A percentile compares a stretch with the other conserved stretches of the same genome.
Evolutionary conservation across 495 filamentous ascomycete genomes (phyloP).

Genomic region (Lindgomyces ingoldianus): DNA sequence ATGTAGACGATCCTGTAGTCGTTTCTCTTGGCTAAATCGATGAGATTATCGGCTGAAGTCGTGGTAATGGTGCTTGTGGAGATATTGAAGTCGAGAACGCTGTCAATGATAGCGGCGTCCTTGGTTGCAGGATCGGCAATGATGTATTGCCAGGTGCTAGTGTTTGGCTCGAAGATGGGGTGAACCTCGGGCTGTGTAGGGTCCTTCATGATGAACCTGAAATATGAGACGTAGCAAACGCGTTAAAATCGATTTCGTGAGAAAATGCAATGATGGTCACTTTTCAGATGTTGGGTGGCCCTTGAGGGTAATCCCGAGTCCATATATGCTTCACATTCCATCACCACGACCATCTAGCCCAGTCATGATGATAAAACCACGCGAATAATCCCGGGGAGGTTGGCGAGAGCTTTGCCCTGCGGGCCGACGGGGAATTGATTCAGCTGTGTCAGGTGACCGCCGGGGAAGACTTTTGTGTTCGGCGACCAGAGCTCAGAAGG

Average conservation of each 20-base stretch:
- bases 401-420: not conserved
- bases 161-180: slow-evolving; percentile 48
- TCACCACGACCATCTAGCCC: too few relatives aligned
- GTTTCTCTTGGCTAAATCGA: slow-evolving; percentile 47
- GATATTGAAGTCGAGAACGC: slow-evolving; percentile 59
- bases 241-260: too few relatives aligned
- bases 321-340: too few relatives aligned
- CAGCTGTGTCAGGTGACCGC: slow-evolving; percentile 2
- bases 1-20: slow-evolving; percentile 53
- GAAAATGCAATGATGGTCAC: too few relatives aligned
- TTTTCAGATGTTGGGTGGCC: too few relatives aligned
- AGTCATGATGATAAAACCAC: too few relatives aligned
- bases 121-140: slow-evolving; percentile 54
- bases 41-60: slow-evolving; percentile 51
- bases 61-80: slow-evolving; percentile 52
- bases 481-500: slow-evolving; percentile 1
- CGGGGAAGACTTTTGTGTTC: not conserved
- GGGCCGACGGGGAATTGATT: not conserved
- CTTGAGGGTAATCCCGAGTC: too few relatives aligned
- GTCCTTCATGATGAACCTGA: not conserved
- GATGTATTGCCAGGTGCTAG: slow-evolving; percentile 62
- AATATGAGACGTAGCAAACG: too few relatives aligned
- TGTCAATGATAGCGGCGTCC: slow-evolving; percentile 58
- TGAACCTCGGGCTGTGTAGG: slow-evolving; percentile 39
- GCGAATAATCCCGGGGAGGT: too few relatives aligned